These are phyloP conservation scores for Inosperma sp. DNA, from an alignment of 768 basidiomycete genomes.

Conservation along the genomic window DNA sequence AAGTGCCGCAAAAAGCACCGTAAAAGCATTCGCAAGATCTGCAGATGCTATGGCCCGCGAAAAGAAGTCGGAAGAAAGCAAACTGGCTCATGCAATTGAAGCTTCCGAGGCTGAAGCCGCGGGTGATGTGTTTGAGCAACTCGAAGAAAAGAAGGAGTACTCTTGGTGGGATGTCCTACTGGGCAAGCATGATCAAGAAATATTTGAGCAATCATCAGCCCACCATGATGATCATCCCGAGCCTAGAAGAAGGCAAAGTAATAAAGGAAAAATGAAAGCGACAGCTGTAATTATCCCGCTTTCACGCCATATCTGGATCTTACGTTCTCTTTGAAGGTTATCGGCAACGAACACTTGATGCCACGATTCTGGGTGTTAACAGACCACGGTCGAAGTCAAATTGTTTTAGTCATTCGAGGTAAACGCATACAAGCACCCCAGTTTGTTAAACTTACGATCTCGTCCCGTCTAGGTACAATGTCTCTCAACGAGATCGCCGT, in stretches of 20 bases:
- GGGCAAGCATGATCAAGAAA: slow-evolving; percentile 78
- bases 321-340: slow-evolving; percentile 31
- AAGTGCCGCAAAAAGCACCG: slow-evolving; percentile 21
- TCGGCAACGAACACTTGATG: slow-evolving; percentile 66
- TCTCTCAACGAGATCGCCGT: slow-evolving; percentile 83
- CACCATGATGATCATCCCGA: slow-evolving; percentile 29
- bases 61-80: slow-evolving; percentile 53
- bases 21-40: slow-evolving; percentile 23
- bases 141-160: slow-evolving; percentile 36
- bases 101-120: slow-evolving; percentile 66
- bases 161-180: slow-evolving; percentile 84
- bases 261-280: slow-evolving; percentile 43
- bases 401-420: slow-evolving; percentile 74
- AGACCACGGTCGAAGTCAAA: slow-evolving; percentile 67
- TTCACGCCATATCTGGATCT: background rate
- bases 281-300: slow-evolving; percentile 40
- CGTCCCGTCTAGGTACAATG: slow-evolving; percentile 58
- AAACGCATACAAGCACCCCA: too few relatives aligned
- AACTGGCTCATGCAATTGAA: slow-evolving; percentile 61
- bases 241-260: slow-evolving; percentile 26
- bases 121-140: slow-evolving; percentile 40
- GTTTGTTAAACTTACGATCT: too few relatives aligned
- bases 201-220: slow-evolving; percentile 60
- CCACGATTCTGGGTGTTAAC: slow-evolving; percentile 85
- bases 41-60: slow-evolving; percentile 32